phyloP scores from a whole-genome alignment of 164 flowering plant genomes.

The Sedum album region DNA sequence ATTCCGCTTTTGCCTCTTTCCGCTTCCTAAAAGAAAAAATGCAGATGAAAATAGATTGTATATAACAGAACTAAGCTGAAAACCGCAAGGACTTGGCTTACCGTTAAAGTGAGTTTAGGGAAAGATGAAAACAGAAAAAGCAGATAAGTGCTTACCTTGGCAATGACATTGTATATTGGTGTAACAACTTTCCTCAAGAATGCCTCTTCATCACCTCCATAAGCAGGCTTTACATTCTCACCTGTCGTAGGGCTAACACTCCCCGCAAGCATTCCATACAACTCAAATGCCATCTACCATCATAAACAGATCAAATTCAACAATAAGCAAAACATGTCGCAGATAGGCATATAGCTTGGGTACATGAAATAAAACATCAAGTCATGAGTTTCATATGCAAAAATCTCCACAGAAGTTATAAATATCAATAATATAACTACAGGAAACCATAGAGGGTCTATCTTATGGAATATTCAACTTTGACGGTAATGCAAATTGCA shows the following conservation, averaged over 20 bases:
- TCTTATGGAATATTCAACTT: neutral
- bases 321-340: neutral
- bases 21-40: conserved; percentile 56
- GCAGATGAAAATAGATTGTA: neutral
- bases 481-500: neutral
- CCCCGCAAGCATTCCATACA: conserved; percentile 99
- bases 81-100: neutral
- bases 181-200: conserved; percentile 84
- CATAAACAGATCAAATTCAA: neutral
- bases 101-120: neutral
- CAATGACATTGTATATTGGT: conserved; percentile 84
- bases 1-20: conserved; percentile 61
- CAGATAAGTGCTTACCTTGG: conserved; percentile 36
- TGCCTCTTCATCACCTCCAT: conserved; percentile 96
- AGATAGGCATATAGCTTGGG: too few relatives aligned
- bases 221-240: conserved; percentile 94
- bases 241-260: conserved; percentile 98
- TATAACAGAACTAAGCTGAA: neutral
- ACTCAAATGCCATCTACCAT: conserved; percentile 88
- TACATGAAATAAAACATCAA: neutral
- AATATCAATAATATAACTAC: neutral
- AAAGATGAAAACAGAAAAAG: too few relatives aligned
- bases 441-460: neutral
- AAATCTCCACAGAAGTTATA: neutral
- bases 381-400: too few relatives aligned